Percentiles rank a stretch among this genome's conserved stretches.
Evolutionary conservation across 495 filamentous ascomycete species (phyloP).

Genomic region (Paragyromitra xinjiangensis): DNA sequence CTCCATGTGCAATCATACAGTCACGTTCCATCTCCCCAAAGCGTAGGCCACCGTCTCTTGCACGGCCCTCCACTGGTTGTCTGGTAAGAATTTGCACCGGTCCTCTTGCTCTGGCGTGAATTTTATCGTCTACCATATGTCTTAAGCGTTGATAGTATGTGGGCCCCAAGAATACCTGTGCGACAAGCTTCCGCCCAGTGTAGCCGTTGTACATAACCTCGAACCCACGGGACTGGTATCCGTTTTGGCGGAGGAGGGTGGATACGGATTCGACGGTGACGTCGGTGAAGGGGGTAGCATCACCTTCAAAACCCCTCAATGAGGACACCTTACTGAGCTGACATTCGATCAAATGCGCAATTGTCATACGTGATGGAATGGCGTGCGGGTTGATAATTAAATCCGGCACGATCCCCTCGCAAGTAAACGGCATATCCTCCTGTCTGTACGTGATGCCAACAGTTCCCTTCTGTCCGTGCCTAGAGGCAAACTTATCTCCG

Average conservation of each 20-base stretch:
- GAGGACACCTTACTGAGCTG: constrained; percentile 93
- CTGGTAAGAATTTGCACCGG: constrained; percentile 97
- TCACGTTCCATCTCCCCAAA: constrained; percentile 99
- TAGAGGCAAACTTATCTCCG: constrained; percentile 98
- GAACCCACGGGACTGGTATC: constrained; percentile 96
- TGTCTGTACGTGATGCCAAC: constrained; percentile 97
- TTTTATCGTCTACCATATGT: constrained; percentile 99
- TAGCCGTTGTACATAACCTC: constrained; percentile 99
- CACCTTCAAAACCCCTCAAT: constrained; percentile 89
- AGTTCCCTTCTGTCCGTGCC: constrained; percentile 98
- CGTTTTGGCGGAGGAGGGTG: constrained; percentile 83
- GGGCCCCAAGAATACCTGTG: constrained; percentile 95
- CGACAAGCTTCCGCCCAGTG: constrained; percentile 88
- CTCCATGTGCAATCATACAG: constrained; percentile 99
- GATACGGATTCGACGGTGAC: constrained; percentile 97
- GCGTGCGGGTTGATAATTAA: constrained; percentile 99
- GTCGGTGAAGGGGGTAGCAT: constrained; percentile 97
- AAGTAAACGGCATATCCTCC: constrained; percentile 98
- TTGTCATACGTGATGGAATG: constrained; percentile 99
- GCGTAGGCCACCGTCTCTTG: constrained; percentile 94
- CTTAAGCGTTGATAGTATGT: constrained; percentile 99
- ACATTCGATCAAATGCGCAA: constrained; percentile 99
- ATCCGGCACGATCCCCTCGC: constrained; percentile 89
- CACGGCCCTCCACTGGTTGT: constrained; percentile 98
- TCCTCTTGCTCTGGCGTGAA: constrained; percentile 93